A percentile compares a stretch with the other conserved stretches of the same genome.
phyloP scores from a whole-genome alignment of 176 grass and related monocot species.

The Carex parvula region DNA sequence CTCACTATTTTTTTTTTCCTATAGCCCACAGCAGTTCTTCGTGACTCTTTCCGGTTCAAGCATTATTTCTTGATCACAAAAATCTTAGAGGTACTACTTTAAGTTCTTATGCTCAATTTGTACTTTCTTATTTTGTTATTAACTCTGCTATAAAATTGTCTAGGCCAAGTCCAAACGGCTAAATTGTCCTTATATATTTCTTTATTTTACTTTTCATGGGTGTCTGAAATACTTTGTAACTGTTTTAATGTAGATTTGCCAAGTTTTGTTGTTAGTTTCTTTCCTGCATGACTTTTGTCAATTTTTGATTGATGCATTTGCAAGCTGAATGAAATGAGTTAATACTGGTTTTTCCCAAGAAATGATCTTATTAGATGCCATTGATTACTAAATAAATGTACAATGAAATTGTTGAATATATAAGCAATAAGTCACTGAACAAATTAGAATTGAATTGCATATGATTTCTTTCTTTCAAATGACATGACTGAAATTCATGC shows the following conservation, averaged over 20 bases:
- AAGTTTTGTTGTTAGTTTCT: background rate
- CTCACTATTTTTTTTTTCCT: background rate
- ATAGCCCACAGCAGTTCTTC: constrained; percentile 80
- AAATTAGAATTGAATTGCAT: background rate
- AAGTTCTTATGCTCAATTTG: background rate
- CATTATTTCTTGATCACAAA: constrained; percentile 62
- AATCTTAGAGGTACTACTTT: constrained; percentile 56
- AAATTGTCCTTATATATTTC: background rate
- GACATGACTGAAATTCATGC: background rate
- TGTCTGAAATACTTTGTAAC: background rate
- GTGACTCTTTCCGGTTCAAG: constrained; percentile 74
- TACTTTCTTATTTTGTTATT: background rate
- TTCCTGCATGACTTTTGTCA: background rate
- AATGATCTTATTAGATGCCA: background rate
- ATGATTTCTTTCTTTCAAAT: background rate
- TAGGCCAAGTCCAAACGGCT: background rate
- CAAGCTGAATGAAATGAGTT: background rate
- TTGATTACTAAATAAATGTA: background rate
- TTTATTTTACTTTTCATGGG: background rate
- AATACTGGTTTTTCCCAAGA: background rate
- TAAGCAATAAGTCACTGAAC: background rate
- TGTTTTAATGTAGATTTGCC: background rate
- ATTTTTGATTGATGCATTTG: background rate
- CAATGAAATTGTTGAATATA: background rate
- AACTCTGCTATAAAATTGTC: background rate